phyloP scores from a whole-genome alignment of 495 filamentous ascomycete species.

The Rusavskia elegans region DNA sequence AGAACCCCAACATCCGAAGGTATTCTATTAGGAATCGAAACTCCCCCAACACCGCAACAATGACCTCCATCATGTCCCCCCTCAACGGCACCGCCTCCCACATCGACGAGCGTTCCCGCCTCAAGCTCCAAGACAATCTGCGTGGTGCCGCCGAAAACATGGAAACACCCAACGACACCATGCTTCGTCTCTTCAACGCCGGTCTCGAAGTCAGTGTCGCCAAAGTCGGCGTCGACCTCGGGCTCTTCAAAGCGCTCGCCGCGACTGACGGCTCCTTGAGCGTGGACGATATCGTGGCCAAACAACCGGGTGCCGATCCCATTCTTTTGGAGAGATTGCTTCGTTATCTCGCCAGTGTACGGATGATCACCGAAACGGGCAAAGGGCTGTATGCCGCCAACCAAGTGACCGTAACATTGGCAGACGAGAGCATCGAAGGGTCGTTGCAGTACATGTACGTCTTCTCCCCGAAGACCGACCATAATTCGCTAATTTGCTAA shows the following conservation, averaged over 20 bases:
- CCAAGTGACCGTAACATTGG: constrained; percentile 17
- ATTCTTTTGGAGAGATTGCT: constrained; percentile 24
- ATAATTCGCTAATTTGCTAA: constrained; percentile 1
- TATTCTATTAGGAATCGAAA: too few relatives aligned
- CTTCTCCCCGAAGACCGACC: too few relatives aligned
- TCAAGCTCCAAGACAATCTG: constrained; percentile 3
- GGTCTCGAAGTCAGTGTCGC: constrained; percentile 1
- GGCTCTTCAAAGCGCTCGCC: constrained; percentile 20
- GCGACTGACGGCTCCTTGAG: constrained; percentile 12
- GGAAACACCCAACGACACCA: constrained; percentile 6
- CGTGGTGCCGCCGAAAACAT: constrained; percentile 1
- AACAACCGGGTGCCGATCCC: constrained; percentile 16
- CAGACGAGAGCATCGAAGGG: constrained; percentile 15
- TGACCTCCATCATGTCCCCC: neutral
- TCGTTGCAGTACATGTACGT: constrained; percentile 19
- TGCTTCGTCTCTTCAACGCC: constrained; percentile 3
- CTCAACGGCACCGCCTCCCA: neutral
- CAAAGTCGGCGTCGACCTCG: constrained; percentile 21
- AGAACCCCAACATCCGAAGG: too few relatives aligned
- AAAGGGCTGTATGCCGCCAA: constrained; percentile 19
- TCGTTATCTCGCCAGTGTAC: constrained; percentile 24
- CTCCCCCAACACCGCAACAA: neutral
- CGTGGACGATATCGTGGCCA: constrained; percentile 16
- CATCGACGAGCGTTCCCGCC: constrained; percentile 2
- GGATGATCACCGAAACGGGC: constrained; percentile 20